Evolutionary conservation across 805 yeast genomes (phyloP).

Genomic region (Saturnispora saitoi): DNA sequence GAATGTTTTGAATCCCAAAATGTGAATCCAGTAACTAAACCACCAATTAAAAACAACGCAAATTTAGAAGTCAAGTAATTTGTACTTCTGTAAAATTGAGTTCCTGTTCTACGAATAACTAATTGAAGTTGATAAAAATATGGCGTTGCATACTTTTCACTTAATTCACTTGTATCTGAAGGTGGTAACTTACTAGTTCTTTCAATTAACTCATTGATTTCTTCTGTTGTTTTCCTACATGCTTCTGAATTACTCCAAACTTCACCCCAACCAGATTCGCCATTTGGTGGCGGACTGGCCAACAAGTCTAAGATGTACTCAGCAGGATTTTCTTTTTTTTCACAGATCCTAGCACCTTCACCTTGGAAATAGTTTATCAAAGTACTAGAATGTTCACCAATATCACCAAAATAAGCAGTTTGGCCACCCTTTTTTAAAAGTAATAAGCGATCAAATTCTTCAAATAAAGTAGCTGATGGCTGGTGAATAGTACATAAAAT

Average conservation of each 20-base stretch:
- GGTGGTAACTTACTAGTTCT: constrained; percentile 9
- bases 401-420: constrained; percentile 48
- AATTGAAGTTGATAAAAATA: constrained; percentile 31
- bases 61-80: constrained; percentile 42
- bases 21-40: constrained; percentile 58
- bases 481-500: constrained; percentile 51
- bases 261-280: constrained; percentile 51
- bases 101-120: constrained; percentile 32
- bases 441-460: constrained; percentile 29
- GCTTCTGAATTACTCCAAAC: constrained; percentile 42
- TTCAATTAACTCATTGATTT: constrained; percentile 24
- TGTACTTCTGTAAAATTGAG: constrained; percentile 41
- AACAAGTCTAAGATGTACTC: constrained; percentile 67
- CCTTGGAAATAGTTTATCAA: constrained; percentile 40
- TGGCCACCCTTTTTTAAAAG: constrained; percentile 44
- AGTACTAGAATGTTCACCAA: constrained; percentile 37
- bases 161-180: constrained; percentile 13
- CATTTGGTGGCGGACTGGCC: constrained; percentile 76
- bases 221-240: constrained; percentile 21
- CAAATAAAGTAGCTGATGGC: constrained; percentile 40
- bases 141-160: constrained; percentile 36
- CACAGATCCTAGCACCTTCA: constrained; percentile 60
- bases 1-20: constrained; percentile 51
- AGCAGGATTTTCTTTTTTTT: constrained; percentile 57
- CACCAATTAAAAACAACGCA: constrained; percentile 31